Evolutionary conservation across 2,329 filamentous ascomycete species (phyloP), one percentile per base, ranked within the genome.

Genomic region (Bimuria novae-zelandiae): DNA sequence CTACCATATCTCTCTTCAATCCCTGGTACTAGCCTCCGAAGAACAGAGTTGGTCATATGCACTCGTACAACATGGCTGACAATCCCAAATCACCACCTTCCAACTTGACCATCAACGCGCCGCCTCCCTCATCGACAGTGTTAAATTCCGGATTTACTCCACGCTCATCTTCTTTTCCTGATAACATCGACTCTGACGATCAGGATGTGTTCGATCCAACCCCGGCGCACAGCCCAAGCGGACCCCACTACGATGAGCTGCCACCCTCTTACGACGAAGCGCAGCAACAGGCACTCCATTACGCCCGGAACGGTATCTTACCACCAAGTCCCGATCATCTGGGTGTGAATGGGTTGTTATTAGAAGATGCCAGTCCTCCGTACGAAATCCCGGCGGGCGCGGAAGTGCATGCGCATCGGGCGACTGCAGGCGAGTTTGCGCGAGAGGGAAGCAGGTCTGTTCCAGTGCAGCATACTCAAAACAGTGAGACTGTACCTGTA

Each of bases 261-360:
- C 72, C 71, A 17, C 72, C 72, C 1, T 68, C 70, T 0, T 75
- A 75, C 46, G 69, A 72, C 37, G 66, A 74, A 51, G 72, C 71
- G 5, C 65, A 67, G 23, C 59, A 68, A 14, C 60, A 69, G 45
- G 65, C 66, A 17, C 52, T 69, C 3, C 56, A 61, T 23, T 65
- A 73, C 48, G 63, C 65, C 23, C 62, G 62, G 39, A 61, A 63
- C 35, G 67, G 65, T 14, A 49, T 62, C n/a, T 47, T 63, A 10
- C 58, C 68, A 1, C 44, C 68, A 11, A 61, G 67, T 37, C 63
- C 64, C 4, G 65, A 61, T 27, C 57, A 68, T 41, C 54, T 72
- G 16, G 64, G 70, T 51, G 35, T 61, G 6, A 50, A 54, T 30
- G 43, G 56, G 7, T 17, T 64, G 52, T 32, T 40, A 4, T 37